Conservation (phyloP, 1,284 basidiomycete species). For the Sanguinoderma infundibulare region DNA sequence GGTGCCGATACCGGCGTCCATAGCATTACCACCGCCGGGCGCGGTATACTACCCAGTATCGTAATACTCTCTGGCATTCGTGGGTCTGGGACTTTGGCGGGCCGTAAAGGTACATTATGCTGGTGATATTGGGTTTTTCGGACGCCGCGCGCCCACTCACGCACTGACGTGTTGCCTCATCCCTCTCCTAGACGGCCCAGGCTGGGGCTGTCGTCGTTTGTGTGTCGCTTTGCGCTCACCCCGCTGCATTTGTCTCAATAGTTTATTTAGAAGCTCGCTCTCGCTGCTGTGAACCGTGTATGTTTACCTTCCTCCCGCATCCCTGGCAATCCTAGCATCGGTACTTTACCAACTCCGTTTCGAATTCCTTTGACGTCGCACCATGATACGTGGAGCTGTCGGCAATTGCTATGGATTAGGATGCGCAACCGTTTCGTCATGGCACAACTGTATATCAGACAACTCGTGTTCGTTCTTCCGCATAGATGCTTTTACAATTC, state of each 20-base stretch:
- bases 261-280: constrained; percentile 23
- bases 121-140: constrained; percentile 15
- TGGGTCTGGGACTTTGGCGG: constrained; percentile 12
- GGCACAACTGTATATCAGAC: neutral
- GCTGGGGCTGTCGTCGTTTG: neutral
- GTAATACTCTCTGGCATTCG: constrained; percentile 11
- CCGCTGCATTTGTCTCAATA: constrained; percentile 16
- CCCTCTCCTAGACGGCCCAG: constrained; percentile 2
- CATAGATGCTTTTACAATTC: neutral
- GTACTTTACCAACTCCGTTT: neutral
- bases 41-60: constrained; percentile 26
- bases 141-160: constrained; percentile 3
- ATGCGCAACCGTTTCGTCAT: neutral
- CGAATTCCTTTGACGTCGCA: neutral
- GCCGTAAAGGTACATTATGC: constrained; percentile 11
- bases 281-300: constrained; percentile 25
- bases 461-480: neutral
- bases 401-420: neutral
- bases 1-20: neutral
- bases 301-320: neutral
- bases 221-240: neutral
- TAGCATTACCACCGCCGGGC: constrained; percentile 12
- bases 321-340: neutral
- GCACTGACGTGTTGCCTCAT: neutral
- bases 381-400: neutral